Evolutionary conservation across 306 rosid genomes (phyloP).

Genomic region (Clitoria ternatea): DNA sequence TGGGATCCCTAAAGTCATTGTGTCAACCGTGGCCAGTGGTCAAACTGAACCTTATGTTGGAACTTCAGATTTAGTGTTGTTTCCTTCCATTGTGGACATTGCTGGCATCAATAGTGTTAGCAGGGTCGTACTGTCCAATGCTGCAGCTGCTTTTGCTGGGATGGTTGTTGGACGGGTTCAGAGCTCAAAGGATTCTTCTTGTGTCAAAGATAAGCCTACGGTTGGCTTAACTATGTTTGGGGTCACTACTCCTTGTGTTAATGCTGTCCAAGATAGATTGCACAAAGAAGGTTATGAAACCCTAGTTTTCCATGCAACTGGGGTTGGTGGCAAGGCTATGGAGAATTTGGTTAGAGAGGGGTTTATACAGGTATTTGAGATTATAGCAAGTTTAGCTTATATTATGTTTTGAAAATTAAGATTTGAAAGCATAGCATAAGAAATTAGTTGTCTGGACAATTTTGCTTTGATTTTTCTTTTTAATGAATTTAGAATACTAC

Average conservation of each 20-base stretch:
- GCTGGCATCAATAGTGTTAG: conserved; percentile 83
- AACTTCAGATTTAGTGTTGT: conserved; percentile 65
- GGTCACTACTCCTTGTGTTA: conserved; percentile 80
- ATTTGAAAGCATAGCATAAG: conserved; percentile 6
- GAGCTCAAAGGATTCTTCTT: conserved; percentile 33
- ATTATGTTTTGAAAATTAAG: background rate
- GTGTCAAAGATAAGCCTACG: conserved; percentile 43
- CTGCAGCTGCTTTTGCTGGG: conserved; percentile 85
- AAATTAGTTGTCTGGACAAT: background rate
- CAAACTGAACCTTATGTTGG: conserved; percentile 79
- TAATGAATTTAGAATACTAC: background rate
- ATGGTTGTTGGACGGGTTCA: conserved; percentile 72
- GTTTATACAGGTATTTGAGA: conserved; percentile 64
- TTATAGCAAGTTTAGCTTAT: background rate
- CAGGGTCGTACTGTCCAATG: conserved; percentile 60
- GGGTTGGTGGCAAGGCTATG: conserved; percentile 97
- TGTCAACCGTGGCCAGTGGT: conserved; percentile 92
- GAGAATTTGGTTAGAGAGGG: conserved; percentile 85
- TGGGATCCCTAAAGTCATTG: conserved; percentile 79
- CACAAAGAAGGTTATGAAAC: conserved; percentile 68
- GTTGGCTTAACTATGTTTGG: conserved; percentile 92
- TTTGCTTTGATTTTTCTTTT: background rate
- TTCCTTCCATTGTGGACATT: conserved; percentile 76
- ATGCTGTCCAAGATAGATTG: conserved; percentile 65
- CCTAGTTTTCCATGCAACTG: conserved; percentile 90